These are phyloP conservation scores for Rhodotorula paludigena DNA, from an alignment of 768 basidiomycete species.

Conservation along the genomic window DNA sequence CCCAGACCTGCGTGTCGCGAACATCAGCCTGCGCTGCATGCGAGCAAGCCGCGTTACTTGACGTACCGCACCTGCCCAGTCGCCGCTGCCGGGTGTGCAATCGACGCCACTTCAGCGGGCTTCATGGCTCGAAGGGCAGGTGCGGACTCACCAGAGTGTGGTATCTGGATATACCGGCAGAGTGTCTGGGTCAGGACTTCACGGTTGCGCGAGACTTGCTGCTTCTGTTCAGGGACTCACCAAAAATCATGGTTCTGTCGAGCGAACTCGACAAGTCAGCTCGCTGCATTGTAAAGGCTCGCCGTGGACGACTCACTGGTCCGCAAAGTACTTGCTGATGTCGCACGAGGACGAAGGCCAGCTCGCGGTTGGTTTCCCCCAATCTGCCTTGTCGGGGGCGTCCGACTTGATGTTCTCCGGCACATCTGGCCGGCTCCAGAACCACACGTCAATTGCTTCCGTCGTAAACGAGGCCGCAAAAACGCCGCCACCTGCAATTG, in stretches of 20 bases:
- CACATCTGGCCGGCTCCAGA: constrained; percentile 14
- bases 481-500: constrained; percentile 14
- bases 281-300: not conserved
- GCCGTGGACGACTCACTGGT: constrained; percentile 3
- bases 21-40: not conserved
- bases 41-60: too few species aligned
- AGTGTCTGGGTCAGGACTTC: not conserved
- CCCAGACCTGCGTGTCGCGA: not conserved
- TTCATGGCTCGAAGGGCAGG: not conserved
- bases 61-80: constrained; percentile 27
- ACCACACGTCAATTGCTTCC: constrained; percentile 19
- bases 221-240: not conserved
- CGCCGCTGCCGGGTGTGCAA: constrained; percentile 19
- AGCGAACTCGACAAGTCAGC: not conserved
- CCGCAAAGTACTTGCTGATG: constrained; percentile 13
- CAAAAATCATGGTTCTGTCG: constrained; percentile 1
- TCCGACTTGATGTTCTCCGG: constrained; percentile 15
- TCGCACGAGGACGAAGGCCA: constrained; percentile 15
- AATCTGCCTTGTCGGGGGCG: constrained; percentile 13
- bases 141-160: constrained; percentile 10
- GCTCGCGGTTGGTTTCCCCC: constrained; percentile 20
- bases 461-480: constrained; percentile 4
- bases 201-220: too few species aligned
- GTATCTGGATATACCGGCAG: not conserved
- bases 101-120: too few species aligned